Evolutionary conservation across 192 early-diverging fungal species (phyloP), one percentile per base, ranked within the genome.

Genomic region (Piromyces finnis): DNA sequence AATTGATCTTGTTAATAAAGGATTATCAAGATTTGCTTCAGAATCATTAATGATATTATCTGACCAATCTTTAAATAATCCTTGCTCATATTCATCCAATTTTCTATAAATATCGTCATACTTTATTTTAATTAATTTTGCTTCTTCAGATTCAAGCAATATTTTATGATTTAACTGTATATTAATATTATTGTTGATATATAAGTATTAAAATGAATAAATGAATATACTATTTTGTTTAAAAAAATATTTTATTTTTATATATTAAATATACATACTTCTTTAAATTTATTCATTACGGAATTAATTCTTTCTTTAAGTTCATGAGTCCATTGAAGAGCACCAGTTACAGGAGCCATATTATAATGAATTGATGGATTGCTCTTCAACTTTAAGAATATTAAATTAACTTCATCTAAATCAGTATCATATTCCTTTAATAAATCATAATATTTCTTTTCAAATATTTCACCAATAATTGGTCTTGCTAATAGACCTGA

Each of bases 341-440:
- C 88, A 17, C 90, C 90, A 13, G 90, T 91, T 27, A 91, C 87
- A 1, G 90, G 90, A 3, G 90, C 90, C 89, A 90, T 89, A 82
- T 91, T 91, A 83, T 91, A 90, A 81, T 91, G 90, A 77, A 91
- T 90, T 14, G 89, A 89, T 17, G 88, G 88, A 39, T 84, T 79
- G n/a, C 83, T 86, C 79, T 88, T 87, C 82, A 83, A 86, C 29
- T 86, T 85, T 78, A 85, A 77, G 79, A 91, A 89, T 29, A 90
- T 87, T 17, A 77, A 79, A 36, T 83, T 81, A 28, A 90, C 89
- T 15, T 88, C 88, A 77, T 91, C 90, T 35, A 91, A 81, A 78
- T 91, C 90, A 35, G 86, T 79, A 26, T 87, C 87, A 83, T 87
- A 90, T 39, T 88, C 84, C 59, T 84, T 82, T 29, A 91, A 81